Conservation (phyloP, 1,139 yeast genomes). For the Nakaseomyces kungkrabaensis region DNA sequence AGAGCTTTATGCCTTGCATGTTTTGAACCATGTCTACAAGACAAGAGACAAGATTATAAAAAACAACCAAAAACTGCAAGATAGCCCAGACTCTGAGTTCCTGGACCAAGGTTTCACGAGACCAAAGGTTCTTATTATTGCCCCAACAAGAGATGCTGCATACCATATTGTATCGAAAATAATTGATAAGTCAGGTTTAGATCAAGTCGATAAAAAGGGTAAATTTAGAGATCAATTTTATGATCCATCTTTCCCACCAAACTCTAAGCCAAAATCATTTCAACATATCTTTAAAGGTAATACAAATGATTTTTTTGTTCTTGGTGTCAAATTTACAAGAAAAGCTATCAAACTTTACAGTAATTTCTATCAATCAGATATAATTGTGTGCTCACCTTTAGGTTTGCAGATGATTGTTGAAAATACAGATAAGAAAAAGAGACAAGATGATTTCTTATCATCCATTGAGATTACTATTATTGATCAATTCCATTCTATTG, state of each 20-base stretch:
- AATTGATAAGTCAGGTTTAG: constrained; percentile 53
- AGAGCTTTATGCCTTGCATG: constrained; percentile 59
- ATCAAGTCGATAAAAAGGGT: constrained; percentile 71
- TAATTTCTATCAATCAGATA: constrained; percentile 75
- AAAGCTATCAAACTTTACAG: constrained; percentile 78
- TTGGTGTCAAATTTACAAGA: constrained; percentile 84
- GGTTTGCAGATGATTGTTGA: constrained; percentile 72
- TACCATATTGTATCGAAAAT: constrained; percentile 58
- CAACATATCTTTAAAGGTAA: constrained; percentile 75
- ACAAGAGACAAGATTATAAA: constrained; percentile 75
- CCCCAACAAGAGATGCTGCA: constrained; percentile 80
- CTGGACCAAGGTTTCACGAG: constrained; percentile 94
- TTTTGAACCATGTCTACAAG: constrained; percentile 72
- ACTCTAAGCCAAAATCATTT: constrained; percentile 74
- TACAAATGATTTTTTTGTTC: constrained; percentile 80
- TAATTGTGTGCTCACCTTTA: constrained; percentile 84
- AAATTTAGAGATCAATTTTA: constrained; percentile 65
- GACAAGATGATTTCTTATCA: constrained; percentile 63
- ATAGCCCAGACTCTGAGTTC: constrained; percentile 38
- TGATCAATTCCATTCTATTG: constrained; percentile 79
- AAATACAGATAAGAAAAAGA: constrained; percentile 45
- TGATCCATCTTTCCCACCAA: constrained; percentile 40
- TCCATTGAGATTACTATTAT: constrained; percentile 75
- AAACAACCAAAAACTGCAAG: constrained; percentile 53
- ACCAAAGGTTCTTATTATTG: constrained; percentile 72